Evolutionary conservation across 768 basidiomycete genomes (phyloP), one percentile per base, ranked within the genome.

Genomic region (Erythrobasidium yunnanense): DNA sequence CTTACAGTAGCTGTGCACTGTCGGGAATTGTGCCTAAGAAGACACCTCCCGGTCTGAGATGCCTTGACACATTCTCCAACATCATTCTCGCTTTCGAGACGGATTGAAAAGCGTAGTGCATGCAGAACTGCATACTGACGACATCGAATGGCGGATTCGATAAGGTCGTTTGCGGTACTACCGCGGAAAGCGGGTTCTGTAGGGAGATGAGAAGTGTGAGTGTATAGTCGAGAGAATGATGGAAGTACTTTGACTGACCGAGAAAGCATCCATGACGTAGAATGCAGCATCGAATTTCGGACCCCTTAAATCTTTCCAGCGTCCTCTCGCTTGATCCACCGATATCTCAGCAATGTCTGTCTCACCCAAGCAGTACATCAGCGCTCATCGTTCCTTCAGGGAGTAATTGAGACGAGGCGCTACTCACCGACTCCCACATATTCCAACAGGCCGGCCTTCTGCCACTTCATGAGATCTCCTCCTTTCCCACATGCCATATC

Each of bases 401-500:
- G n/a, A n/a, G n/a, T n/a, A n/a, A n/a, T n/a, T n/a, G n/a, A n/a
- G n/a, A n/a, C n/a, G n/a, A n/a, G n/a, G n/a, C n/a, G n/a, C n/a
- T n/a, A n/a, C n/a, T 27, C 63, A 90, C 92, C 92, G 45, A 91
- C 81, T 30, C 86, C 90, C 42, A 90, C 79, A 57, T 90, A 81
- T 70, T 90, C 87, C 69, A 76, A 81, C 33, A 92, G 84, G 52
- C 81, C 82, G 17, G 91, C 90, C 76, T 89, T 90, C 52, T 81
- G 79, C 95, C 95, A 99, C 77, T 99, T 99, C 42, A 83, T 87
- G 72, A 97, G 80, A 77, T 99, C 95, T 3, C 95, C 95, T 11
- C 95, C 95, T 77, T 97, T 99, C n/a, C 95, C 95, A 74, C 93
- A 96, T 4, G 93, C 95, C 77, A 99, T 83, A 77, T 99, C 95